Conservation (phyloP, 2,329 filamentous ascomycete genomes). For the Ophiocordyceps camponoti-rufipedis region DNA sequence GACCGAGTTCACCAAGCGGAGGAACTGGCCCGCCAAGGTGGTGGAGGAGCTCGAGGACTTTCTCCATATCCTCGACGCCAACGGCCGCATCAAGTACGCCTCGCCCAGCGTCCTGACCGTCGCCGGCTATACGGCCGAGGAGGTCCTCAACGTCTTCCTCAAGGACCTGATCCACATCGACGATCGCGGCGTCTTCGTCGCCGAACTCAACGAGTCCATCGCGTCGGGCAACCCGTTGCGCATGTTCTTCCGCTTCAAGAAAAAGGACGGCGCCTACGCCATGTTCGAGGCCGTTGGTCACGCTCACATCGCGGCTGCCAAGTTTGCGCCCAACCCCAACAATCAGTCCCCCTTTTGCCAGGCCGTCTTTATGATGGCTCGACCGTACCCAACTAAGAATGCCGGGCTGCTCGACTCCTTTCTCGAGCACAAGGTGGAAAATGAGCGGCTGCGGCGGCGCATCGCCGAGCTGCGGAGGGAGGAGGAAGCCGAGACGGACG, state of each 20-base stretch:
- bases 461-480: conserved; percentile 75
- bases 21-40: conserved; percentile 74
- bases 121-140: conserved; percentile 55
- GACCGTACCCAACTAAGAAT: conserved; percentile 80
- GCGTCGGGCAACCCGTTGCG: conserved; percentile 61
- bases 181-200: conserved; percentile 64
- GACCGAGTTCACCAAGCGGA: conserved; percentile 41
- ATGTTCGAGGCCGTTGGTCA: conserved; percentile 91
- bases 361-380: conserved; percentile 85
- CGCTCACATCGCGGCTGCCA: conserved; percentile 62
- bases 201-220: conserved; percentile 81
- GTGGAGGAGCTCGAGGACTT: conserved; percentile 83
- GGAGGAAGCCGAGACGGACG: conserved; percentile 63
- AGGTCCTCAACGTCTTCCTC: conserved; percentile 59
- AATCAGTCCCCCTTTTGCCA: conserved; percentile 57
- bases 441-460: conserved; percentile 66
- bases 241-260: conserved; percentile 74
- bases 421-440: conserved; percentile 91
- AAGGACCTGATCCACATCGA: conserved; percentile 73
- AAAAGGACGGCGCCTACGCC: conserved; percentile 50
- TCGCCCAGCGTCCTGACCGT: conserved; percentile 59
- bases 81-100: conserved; percentile 71
- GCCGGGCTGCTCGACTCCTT: conserved; percentile 77
- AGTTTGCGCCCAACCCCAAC: conserved; percentile 41
- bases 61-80: conserved; percentile 68